These are phyloP conservation scores for Chalciporus pseudorubinellus DNA, from an alignment of 768 basidiomycete species.

Conservation along the genomic window DNA sequence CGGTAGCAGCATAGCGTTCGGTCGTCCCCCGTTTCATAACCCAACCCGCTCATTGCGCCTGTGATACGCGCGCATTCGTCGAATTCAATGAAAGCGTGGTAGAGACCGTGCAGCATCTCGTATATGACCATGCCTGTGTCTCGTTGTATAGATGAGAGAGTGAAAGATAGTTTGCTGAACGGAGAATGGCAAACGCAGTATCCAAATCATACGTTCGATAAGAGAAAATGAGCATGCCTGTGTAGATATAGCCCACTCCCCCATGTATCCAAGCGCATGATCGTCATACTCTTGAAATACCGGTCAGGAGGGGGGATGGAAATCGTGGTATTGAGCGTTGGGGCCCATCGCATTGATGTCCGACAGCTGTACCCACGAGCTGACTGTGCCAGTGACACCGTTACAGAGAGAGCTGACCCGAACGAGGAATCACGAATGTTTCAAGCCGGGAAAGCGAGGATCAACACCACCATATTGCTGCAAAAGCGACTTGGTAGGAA, in stretches of 20 bases:
- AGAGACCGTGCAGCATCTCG: constrained; percentile 89
- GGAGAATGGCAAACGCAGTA: constrained; percentile 87
- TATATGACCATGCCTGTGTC: constrained; percentile 78
- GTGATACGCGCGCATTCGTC: constrained; percentile 75
- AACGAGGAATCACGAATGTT: too few species aligned
- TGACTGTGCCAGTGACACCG: too few species aligned
- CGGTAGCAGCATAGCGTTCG: constrained; percentile 57
- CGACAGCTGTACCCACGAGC: too few species aligned
- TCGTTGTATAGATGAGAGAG: constrained; percentile 74
- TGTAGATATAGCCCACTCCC: constrained; percentile 91
- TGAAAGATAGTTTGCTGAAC: constrained; percentile 76
- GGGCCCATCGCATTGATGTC: too few species aligned
- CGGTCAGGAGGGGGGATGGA: too few species aligned
- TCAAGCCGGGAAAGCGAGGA: too few species aligned
- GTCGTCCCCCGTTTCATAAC: constrained; percentile 66
- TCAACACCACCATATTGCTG: too few species aligned
- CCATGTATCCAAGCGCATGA: too few species aligned
- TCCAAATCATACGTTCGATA: constrained; percentile 90
- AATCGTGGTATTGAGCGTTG: too few species aligned
- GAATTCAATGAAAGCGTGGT: constrained; percentile 79
- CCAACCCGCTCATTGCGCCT: constrained; percentile 67
- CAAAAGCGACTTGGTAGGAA: too few species aligned
- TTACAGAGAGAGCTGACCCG: too few species aligned
- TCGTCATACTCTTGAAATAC: too few species aligned
- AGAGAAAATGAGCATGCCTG: constrained; percentile 90